Evolutionary conservation across 805 yeast species (phyloP), one percentile per base, ranked within the genome.

Genomic region (Yarrowia osloensis): DNA sequence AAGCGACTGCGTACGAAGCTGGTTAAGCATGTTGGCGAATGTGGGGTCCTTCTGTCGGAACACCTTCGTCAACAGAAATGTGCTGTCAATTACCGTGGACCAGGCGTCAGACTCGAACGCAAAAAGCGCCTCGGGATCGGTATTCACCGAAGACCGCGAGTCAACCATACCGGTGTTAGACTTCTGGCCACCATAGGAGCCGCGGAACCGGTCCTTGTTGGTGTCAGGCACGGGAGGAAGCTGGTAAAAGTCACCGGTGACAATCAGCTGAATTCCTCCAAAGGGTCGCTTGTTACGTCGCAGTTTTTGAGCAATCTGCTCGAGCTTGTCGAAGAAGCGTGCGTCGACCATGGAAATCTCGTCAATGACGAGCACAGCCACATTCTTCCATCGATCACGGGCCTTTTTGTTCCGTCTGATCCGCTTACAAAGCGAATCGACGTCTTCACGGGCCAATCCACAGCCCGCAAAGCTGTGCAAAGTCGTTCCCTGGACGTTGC

Each of bases 211-310:
- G 21, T 40, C 49, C 49, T 57, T 61, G 66, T 61, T 12, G 6
- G 28, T 59, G 79, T 77, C 46, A 69, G 73, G 28, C 7, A 95
- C 96, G 0, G 99, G 99, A 0, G 99, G 99, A 50, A 95, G 81
- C 78, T 95, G 99, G 77, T 89, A 93, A 75, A 94, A 93, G 77
- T 95, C 99, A n/a, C 99, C 99, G 4, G 96, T 89, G 39, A 93
- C 77, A 13, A 95, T 85, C 17, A 95, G 71, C 73, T 95, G 99
- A 50, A 95, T 88, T 0, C 99, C 99, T 5, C 99, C 99, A 81
- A 95, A 95, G 0, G 98, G 97, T 59, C 70, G 71, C 15, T 79
- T 75, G 26, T 70, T 77, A 24, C 77, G 80, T 3, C 89, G 77
- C 2, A 88, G 65, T 0, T 72, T 73, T 70, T 88, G 81, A 0